Evolutionary conservation across 1,284 basidiomycete species (phyloP).

Genomic region (Pisolithus thermaeus): DNA sequence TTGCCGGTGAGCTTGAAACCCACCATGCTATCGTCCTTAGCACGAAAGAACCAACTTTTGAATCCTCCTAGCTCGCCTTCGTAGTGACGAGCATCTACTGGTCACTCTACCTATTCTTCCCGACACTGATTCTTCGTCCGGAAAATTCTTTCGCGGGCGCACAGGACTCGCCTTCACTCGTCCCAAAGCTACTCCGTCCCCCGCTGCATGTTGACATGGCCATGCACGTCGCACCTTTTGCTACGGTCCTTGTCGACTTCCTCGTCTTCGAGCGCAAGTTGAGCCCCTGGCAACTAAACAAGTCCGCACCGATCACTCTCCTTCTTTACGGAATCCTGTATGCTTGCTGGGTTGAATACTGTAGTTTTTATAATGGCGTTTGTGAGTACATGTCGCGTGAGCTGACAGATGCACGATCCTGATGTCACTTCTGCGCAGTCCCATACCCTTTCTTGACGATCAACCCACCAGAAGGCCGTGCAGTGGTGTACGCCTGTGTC

Average conservation of each 20-base stretch:
- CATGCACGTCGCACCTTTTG: slow-evolving; percentile 61
- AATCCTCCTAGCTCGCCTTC: slow-evolving; percentile 44
- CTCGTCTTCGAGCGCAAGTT: slow-evolving; percentile 63
- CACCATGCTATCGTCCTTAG: not conserved
- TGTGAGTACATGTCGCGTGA: slow-evolving; percentile 43
- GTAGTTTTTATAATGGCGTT: slow-evolving; percentile 52
- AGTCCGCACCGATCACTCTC: slow-evolving; percentile 42
- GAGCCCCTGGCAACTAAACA: slow-evolving; percentile 36
- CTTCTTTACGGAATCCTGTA: slow-evolving; percentile 48
- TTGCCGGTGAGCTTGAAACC: slow-evolving; percentile 17
- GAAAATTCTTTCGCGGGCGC: slow-evolving; percentile 22
- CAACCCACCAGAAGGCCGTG: slow-evolving; percentile 45
- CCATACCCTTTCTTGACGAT: slow-evolving; percentile 79
- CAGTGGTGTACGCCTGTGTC: slow-evolving; percentile 56
- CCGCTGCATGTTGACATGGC: slow-evolving; percentile 61
- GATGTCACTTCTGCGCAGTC: slow-evolving; percentile 35
- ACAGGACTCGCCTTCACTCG: slow-evolving; percentile 33
- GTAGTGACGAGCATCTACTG: slow-evolving; percentile 73
- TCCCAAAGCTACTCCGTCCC: slow-evolving; percentile 27
- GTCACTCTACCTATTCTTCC: slow-evolving; percentile 49
- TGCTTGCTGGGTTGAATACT: slow-evolving; percentile 63
- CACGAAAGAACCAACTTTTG: not conserved
- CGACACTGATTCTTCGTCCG: slow-evolving; percentile 44
- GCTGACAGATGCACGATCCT: slow-evolving; percentile 6
- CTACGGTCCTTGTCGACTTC: slow-evolving; percentile 65